Evolutionary conservation across 192 early-diverging fungal genomes (phyloP).

Genomic region (Coemansia sp.): DNA sequence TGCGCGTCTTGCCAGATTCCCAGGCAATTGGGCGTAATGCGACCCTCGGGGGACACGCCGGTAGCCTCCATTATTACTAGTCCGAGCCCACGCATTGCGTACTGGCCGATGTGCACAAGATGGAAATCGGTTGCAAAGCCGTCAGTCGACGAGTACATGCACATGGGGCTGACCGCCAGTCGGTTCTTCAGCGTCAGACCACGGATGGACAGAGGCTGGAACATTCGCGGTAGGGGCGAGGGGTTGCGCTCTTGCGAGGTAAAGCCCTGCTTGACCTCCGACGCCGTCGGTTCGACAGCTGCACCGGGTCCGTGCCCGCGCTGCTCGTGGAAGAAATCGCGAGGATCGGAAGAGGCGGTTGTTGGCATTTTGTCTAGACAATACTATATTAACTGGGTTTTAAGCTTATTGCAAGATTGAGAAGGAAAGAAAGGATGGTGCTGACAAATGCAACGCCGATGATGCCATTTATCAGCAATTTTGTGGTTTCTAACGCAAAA

Average conservation of each 20-base stretch:
- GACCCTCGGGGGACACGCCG: slow-evolving; percentile 70
- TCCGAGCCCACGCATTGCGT: slow-evolving; percentile 74
- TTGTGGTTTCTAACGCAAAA: too few relatives aligned
- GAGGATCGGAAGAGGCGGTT: slow-evolving; percentile 1
- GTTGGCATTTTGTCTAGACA: too few relatives aligned
- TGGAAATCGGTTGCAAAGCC: slow-evolving; percentile 69
- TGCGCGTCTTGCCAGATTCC: slow-evolving; percentile 87
- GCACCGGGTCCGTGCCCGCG: slow-evolving; percentile 26
- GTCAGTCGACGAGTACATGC: slow-evolving; percentile 69
- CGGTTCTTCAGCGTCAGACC: slow-evolving; percentile 73
- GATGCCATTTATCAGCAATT: too few relatives aligned
- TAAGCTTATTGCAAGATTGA: too few relatives aligned
- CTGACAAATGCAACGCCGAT: too few relatives aligned
- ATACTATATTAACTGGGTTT: too few relatives aligned
- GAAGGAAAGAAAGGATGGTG: too few relatives aligned
- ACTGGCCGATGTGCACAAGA: slow-evolving; percentile 62
- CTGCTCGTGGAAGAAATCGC: slow-evolving; percentile 36
- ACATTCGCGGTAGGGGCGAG: slow-evolving; percentile 52
- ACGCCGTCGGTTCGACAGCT: slow-evolving; percentile 31
- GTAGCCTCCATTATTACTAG: slow-evolving; percentile 78
- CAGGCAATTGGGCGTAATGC: slow-evolving; percentile 71
- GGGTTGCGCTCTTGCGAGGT: slow-evolving; percentile 8
- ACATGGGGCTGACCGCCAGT: slow-evolving; percentile 78
- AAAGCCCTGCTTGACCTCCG: slow-evolving; percentile 37
- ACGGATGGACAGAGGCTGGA: slow-evolving; percentile 67